phyloP scores from a whole-genome alignment of 768 basidiomycete genomes.

The Xerocomus potaroensis region DNA sequence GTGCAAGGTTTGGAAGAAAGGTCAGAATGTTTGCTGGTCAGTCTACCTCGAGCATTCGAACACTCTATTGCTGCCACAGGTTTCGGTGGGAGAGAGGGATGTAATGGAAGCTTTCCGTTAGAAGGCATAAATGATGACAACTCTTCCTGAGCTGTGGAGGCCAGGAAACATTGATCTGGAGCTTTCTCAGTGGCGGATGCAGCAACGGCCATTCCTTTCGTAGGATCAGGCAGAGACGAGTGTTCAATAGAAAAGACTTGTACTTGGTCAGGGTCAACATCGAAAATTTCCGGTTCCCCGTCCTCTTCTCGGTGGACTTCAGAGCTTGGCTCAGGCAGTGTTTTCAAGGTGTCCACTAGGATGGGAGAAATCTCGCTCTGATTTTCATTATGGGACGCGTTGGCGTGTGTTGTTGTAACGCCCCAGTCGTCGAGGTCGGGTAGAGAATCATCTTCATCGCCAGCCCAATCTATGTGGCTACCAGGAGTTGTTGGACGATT shows the following conservation, averaged over 20 bases:
- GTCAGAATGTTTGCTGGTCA: conserved; percentile 10
- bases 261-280: conserved; percentile 4
- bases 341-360: conserved; percentile 56
- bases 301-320: conserved; percentile 19
- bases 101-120: conserved; percentile 28
- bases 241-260: conserved; percentile 7
- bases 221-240: conserved; percentile 5
- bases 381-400: conserved; percentile 24
- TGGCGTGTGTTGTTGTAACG: conserved; percentile 43
- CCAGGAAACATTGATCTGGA: conserved; percentile 19
- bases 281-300: conserved; percentile 20
- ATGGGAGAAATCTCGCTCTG: conserved; percentile 59
- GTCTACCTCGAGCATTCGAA: conserved; percentile 11
- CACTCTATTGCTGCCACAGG: conserved; percentile 31
- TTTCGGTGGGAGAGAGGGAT: conserved; percentile 48
- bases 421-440: conserved; percentile 89
- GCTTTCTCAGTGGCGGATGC: conserved; percentile 5
- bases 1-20: conserved; percentile 11
- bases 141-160: conserved; percentile 7
- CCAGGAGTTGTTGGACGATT: conserved; percentile 66
- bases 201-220: background rate
- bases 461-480: conserved; percentile 86
- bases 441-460: conserved; percentile 75
- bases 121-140: conserved; percentile 4
- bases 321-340: conserved; percentile 49